Base-by-base conservation (phyloP, 768 basidiomycete genomes). In the Solioccasus polychromus region DNA sequence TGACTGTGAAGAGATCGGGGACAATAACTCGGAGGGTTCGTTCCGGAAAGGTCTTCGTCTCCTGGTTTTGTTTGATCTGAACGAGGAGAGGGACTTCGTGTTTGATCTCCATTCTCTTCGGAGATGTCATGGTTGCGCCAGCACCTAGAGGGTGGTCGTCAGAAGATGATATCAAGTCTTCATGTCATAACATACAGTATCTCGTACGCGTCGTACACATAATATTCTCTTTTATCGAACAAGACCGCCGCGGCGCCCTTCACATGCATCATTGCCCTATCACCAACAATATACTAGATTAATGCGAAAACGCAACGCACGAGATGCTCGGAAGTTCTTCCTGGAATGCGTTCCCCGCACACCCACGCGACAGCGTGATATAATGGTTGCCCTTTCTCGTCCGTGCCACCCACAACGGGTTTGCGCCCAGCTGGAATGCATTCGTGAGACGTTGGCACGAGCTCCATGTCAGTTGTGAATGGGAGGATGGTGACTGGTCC, bases 401-500 rank as follows among this genome's bases (percentile, higher is more conserved):
- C 39, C 17, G 30, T 10, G 8, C 48, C 48, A 28, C 39, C 48
- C 23, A 31, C 35, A 1, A 50, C 39, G 5, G 39, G 39, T 10
- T 29, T 32, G 26, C 14, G 19, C 6, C 43, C 32, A 4, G 23
- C 41, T n/a, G 42, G 47, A 22, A 49, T 35, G 34, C 28, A 28
- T 5, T 39, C 43, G 7, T 45, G 39, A n/a, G n/a, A n/a, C n/a
- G n/a, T n/a, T n/a, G n/a, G n/a, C n/a, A n/a, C n/a, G n/a, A n/a
- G n/a, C n/a, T 37, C 39, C 48, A 50, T 50, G 23, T 15, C 14
- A 10, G 41, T 25, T 25, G 39, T 50, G 35, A 45, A 45, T n/a
- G 39, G 44, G 19, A 50, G 44, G 35, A 50, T 15, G 11, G 39
- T 46, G 20, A 50, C 22, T 2, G 39, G 24, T 8, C 48, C 48